Base-by-base conservation (phyloP, 257 asterid species). In the Solanum neorickii region DNA sequence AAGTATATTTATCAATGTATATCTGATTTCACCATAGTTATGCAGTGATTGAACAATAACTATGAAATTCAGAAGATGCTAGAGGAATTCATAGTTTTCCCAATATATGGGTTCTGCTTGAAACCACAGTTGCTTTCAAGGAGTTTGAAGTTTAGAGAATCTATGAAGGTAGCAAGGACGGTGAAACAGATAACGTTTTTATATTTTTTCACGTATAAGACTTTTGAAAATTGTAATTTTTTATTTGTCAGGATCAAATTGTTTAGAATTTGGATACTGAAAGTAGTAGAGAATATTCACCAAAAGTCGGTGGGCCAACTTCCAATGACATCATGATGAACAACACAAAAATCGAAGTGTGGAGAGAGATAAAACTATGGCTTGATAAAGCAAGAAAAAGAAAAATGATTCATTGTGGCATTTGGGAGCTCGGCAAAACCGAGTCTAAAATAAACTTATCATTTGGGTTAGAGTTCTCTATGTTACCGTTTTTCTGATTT, bases 361-460 rank as follows among this genome's bases (percentile, higher is more conserved):
- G 56, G 86, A 14, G 12, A 33, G 18, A 20, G 5, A 31, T 82
- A 12, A 82, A 82, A 37, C 3, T 4, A 1, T 56, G 72, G 73
- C 66, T 66, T 66, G 80, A 84, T 10, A 1, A 9, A 31, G 1
- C 73, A 74, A 35, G 42, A 86, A 18, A 37, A 49, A 5, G 37
- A 12, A 42, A 12, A 5, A 33, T 85, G 8, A 1, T 46, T 44
- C 69, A 27, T 5, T 33, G 27, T 85, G 1, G 82, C 82, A 3
- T 60, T 90, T 20, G 92, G 90, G 18, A 89, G 90, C 16, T 90
- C 89, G 80, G 89, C 70, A 44, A 37, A 70, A 31, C 83, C 70
- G 20, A 88, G 85, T 85, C 88, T 46, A 89, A 85, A 76, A 75
- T 8, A 89, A 92, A 80, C 77, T 92, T 92, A 10, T 89, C 92